Percentiles rank a stretch among this genome's conserved stretches.
Conservation (phyloP, 441 rosid genomes). For the Pelargonium fulgidum region DNA sequence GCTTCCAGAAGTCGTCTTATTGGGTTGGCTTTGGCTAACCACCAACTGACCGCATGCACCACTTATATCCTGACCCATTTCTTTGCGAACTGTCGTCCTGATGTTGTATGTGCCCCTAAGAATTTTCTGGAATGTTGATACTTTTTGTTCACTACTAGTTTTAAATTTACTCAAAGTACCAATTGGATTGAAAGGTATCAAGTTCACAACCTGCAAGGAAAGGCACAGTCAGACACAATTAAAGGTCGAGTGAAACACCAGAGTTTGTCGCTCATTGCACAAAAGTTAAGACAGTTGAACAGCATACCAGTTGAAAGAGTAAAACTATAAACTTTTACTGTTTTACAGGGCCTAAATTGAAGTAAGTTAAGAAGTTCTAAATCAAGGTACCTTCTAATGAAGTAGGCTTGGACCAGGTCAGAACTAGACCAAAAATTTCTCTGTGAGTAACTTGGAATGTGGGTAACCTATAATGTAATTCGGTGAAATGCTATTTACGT, state of each 20-base stretch:
- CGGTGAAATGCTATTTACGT: no score
- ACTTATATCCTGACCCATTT: constrained; percentile 91
- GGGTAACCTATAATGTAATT: no score
- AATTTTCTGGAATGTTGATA: constrained; percentile 65
- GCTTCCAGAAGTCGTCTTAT: not conserved
- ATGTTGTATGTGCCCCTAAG: constrained; percentile 65
- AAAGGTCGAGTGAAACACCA: not conserved
- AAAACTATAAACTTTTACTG: no score
- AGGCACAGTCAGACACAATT: constrained; percentile 13
- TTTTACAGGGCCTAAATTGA: no score
- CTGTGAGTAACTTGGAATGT: no score
- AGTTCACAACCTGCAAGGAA: constrained; percentile 66
- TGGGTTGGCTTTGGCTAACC: constrained; percentile 36
- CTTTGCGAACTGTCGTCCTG: constrained; percentile 77
- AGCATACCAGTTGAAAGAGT: no score
- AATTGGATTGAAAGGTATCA: constrained; percentile 94
- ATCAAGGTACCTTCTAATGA: no score
- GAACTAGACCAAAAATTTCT: no score
- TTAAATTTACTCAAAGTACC: constrained; percentile 60
- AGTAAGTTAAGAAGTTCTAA: no score
- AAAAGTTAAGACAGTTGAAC: no score
- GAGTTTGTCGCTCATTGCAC: no score
- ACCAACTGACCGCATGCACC: constrained; percentile 97
- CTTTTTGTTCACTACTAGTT: constrained; percentile 52
- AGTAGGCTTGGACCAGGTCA: no score